Percentiles rank a stretch among this genome's conserved stretches.
Evolutionary conservation across 2,329 filamentous ascomycete species (phyloP).

Genomic region (Ascochyta lentis): DNA sequence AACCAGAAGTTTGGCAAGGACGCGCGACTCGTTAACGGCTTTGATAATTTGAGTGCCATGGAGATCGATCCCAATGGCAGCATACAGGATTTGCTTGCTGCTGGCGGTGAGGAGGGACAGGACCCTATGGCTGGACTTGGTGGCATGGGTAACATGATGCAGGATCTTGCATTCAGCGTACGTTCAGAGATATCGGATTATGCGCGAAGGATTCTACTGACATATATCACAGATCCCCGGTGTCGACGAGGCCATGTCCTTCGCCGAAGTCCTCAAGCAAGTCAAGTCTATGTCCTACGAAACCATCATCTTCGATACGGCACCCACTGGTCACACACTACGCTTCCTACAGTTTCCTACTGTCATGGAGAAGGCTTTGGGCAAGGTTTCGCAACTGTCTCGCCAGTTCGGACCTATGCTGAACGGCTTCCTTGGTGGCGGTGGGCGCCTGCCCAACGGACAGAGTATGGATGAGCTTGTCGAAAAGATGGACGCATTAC

Average conservation of each 20-base stretch:
- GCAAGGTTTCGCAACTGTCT: conserved; percentile 93
- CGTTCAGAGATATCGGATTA: conserved; percentile 39
- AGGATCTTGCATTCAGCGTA: conserved; percentile 95
- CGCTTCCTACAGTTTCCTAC: conserved; percentile 98
- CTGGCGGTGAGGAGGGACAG: conserved; percentile 72
- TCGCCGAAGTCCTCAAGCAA: conserved; percentile 98
- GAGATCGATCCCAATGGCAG: conserved; percentile 98
- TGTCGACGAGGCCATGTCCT: conserved; percentile 99
- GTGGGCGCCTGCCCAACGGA: conserved; percentile 83
- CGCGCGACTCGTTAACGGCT: conserved; percentile 88
- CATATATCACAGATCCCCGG: conserved; percentile 76
- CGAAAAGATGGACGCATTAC: conserved; percentile 90
- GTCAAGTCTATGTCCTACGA: conserved; percentile 99
- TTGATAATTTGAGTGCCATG: conserved; percentile 95
- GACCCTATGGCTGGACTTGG: conserved; percentile 72
- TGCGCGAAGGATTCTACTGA: background rate
- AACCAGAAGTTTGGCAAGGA: conserved; percentile 99
- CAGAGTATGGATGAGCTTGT: conserved; percentile 91
- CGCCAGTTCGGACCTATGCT: conserved; percentile 95
- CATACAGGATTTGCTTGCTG: conserved; percentile 90
- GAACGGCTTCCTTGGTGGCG: conserved; percentile 85
- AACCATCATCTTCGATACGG: conserved; percentile 98
- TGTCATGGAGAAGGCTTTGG: conserved; percentile 97
- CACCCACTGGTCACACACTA: conserved; percentile 95
- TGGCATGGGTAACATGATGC: conserved; percentile 93